phyloP scores from a whole-genome alignment of 192 early-diverging fungal genomes.

The Podochytrium sp. region DNA sequence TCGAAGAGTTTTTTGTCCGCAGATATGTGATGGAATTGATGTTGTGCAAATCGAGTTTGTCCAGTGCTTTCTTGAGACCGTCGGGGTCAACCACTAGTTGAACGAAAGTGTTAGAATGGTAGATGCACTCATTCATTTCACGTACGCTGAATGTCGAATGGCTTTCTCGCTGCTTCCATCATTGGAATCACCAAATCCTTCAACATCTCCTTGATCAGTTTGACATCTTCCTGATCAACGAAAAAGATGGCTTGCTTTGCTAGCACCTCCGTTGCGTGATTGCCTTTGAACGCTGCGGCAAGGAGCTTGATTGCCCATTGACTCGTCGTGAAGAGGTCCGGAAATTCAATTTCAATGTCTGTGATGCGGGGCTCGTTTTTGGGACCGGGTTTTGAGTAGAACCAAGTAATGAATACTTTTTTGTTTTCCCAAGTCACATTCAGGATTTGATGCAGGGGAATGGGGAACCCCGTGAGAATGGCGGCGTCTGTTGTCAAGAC shows the following conservation, averaged over 20 bases:
- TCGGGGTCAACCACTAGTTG: slow-evolving; percentile 5
- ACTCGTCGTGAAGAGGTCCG: slow-evolving; percentile 14
- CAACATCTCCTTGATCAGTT: background rate
- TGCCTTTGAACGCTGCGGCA: slow-evolving; percentile 1
- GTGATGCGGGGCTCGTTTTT: slow-evolving; percentile 7
- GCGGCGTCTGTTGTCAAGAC: background rate
- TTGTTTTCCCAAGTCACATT: slow-evolving; percentile 25
- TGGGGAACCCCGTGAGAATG: slow-evolving; percentile 8
- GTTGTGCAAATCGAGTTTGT: background rate
- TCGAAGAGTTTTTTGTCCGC: slow-evolving; percentile 15
- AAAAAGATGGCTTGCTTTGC: slow-evolving; percentile 27
- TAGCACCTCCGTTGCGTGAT: slow-evolving; percentile 12
- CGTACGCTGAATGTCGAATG: slow-evolving; percentile 24
- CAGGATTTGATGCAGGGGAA: slow-evolving; percentile 14
- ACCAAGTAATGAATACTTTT: slow-evolving; percentile 11
- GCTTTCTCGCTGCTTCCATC: slow-evolving; percentile 17
- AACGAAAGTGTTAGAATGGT: background rate
- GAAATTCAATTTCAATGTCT: slow-evolving; percentile 19
- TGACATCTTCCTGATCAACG: slow-evolving; percentile 18
- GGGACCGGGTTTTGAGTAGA: background rate
- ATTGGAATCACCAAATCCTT: slow-evolving; percentile 16
- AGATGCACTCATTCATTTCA: background rate
- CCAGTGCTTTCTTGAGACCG: background rate
- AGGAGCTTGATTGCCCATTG: slow-evolving; percentile 23
- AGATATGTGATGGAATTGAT: slow-evolving; percentile 26